Evolutionary conservation across 805 yeast species (phyloP).

Genomic region (Barnettozyma siamensis): DNA sequence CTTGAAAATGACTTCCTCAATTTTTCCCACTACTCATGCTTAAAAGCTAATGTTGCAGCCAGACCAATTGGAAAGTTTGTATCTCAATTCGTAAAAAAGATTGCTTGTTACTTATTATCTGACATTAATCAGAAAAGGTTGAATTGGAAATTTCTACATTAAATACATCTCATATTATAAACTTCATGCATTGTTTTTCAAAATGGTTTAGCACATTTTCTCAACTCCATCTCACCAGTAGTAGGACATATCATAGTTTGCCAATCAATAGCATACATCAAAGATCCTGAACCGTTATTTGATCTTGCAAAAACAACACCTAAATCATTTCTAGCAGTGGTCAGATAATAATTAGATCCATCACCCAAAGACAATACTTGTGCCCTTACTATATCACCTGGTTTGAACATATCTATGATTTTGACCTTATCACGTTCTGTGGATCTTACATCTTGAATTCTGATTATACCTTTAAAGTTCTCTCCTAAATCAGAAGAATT

Average conservation of each 20-base stretch:
- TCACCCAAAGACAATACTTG: constrained; percentile 82
- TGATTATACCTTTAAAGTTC: constrained; percentile 77
- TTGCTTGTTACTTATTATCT: too few relatives aligned
- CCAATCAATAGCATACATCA: constrained; percentile 92
- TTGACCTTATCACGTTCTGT: constrained; percentile 87
- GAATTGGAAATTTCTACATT: too few relatives aligned
- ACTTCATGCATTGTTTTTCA: constrained; percentile 13
- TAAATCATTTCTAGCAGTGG: constrained; percentile 84
- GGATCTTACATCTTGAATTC: constrained; percentile 84
- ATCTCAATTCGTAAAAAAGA: too few relatives aligned
- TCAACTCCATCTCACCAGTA: constrained; percentile 66
- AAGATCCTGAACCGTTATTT: constrained; percentile 58
- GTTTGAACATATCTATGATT: constrained; percentile 71
- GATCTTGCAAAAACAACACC: constrained; percentile 90
- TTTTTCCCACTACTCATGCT: too few relatives aligned
- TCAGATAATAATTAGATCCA: constrained; percentile 82
- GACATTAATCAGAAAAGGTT: too few relatives aligned
- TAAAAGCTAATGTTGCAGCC: too few relatives aligned
- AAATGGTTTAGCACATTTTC: constrained; percentile 93
- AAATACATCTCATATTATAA: too few relatives aligned
- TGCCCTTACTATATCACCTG: constrained; percentile 91
- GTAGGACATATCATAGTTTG: constrained; percentile 80
- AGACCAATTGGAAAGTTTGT: too few relatives aligned
- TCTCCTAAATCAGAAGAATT: constrained; percentile 76
- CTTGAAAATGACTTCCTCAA: too few relatives aligned